These are phyloP conservation scores for Moniliella sp. DNA, from an alignment of 1,284 basidiomycete species.

Conservation along the genomic window DNA sequence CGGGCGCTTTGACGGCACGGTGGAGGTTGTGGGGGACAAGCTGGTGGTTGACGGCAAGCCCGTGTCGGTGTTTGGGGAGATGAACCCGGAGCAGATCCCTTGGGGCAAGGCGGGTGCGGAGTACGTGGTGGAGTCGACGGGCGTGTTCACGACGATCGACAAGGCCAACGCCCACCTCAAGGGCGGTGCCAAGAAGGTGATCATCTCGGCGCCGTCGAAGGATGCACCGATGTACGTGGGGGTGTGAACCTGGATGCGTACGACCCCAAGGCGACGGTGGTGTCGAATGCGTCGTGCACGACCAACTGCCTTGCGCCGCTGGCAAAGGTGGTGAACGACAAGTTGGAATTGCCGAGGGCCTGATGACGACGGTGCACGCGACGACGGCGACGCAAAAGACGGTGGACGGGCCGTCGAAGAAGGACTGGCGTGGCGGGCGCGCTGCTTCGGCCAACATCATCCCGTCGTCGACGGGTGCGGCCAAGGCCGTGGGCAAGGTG, in stretches of 20 bases:
- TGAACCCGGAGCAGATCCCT: slow-evolving; percentile 63
- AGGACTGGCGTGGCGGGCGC: slow-evolving; percentile 64
- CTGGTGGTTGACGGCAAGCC: slow-evolving; percentile 62
- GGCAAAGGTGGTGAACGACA: slow-evolving; percentile 94
- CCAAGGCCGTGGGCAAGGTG: slow-evolving; percentile 96
- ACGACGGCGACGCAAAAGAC: slow-evolving; percentile 84
- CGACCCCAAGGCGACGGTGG: slow-evolving; percentile 65
- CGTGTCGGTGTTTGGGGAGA: slow-evolving; percentile 59
- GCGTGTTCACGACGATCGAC: slow-evolving; percentile 85
- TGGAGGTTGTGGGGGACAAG: slow-evolving; percentile 67
- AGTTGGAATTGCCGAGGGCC: slow-evolving; percentile 38
- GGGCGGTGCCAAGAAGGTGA: slow-evolving; percentile 98
- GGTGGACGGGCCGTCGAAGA: slow-evolving; percentile 59
- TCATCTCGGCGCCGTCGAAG: slow-evolving; percentile 94
- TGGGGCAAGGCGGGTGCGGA: slow-evolving; percentile 65
- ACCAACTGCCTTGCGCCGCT: slow-evolving; percentile 89
- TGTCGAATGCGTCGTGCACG: slow-evolving; percentile 98
- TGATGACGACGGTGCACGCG: slow-evolving; percentile 94
- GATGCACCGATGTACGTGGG: slow-evolving; percentile 71
- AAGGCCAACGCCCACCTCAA: slow-evolving; percentile 84
- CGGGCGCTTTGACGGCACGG: slow-evolving; percentile 73
- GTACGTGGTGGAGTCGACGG: slow-evolving; percentile 93
- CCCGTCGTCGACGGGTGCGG: slow-evolving; percentile 93
- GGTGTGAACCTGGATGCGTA: slow-evolving; percentile 96
- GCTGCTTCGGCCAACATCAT: slow-evolving; percentile 96